These are phyloP conservation scores for Leccinum variicolor DNA, from an alignment of 768 basidiomycete genomes.

Conservation along the genomic window DNA sequence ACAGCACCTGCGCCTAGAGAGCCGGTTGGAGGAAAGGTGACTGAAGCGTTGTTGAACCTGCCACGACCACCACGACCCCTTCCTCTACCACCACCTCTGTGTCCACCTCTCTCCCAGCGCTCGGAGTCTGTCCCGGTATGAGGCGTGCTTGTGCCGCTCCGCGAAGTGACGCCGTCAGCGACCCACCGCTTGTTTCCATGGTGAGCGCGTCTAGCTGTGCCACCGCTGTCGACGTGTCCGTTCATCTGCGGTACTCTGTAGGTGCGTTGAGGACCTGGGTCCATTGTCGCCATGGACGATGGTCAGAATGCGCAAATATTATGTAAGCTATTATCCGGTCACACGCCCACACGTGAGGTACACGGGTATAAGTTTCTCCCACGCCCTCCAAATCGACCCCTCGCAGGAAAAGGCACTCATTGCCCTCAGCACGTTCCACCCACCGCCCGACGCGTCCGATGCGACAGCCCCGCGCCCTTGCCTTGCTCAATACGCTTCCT, in stretches of 20 bases:
- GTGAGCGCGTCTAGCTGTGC: slow-evolving; percentile 26
- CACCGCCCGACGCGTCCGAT: too few relatives aligned
- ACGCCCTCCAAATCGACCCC: too few relatives aligned
- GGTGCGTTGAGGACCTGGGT: slow-evolving; percentile 18
- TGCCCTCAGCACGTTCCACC: too few relatives aligned
- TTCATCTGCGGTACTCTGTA: slow-evolving; percentile 22
- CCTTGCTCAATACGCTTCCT: too few relatives aligned
- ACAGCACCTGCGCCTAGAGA: slow-evolving; percentile 28
- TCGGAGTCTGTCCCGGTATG: slow-evolving; percentile 43
- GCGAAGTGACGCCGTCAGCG: slow-evolving; percentile 35
- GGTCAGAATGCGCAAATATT: neutral
- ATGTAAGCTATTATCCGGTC: neutral
- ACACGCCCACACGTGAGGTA: neutral
- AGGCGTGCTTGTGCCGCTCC: slow-evolving; percentile 34
- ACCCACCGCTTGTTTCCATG: slow-evolving; percentile 64
- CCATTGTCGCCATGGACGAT: slow-evolving; percentile 23
- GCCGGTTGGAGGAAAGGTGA: slow-evolving; percentile 31
- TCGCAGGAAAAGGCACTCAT: too few relatives aligned
- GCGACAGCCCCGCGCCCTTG: too few relatives aligned
- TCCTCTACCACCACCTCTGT: slow-evolving; percentile 49
- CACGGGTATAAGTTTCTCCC: too few relatives aligned
- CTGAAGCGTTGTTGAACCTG: slow-evolving; percentile 41
- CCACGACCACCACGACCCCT: slow-evolving; percentile 36
- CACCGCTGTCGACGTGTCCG: slow-evolving; percentile 19
- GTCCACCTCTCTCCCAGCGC: slow-evolving; percentile 62